Evolutionary conservation across 352 stramenopile species (phyloP), one percentile per base, ranked within the genome.

Genomic region (Pythium pyrilobum): DNA sequence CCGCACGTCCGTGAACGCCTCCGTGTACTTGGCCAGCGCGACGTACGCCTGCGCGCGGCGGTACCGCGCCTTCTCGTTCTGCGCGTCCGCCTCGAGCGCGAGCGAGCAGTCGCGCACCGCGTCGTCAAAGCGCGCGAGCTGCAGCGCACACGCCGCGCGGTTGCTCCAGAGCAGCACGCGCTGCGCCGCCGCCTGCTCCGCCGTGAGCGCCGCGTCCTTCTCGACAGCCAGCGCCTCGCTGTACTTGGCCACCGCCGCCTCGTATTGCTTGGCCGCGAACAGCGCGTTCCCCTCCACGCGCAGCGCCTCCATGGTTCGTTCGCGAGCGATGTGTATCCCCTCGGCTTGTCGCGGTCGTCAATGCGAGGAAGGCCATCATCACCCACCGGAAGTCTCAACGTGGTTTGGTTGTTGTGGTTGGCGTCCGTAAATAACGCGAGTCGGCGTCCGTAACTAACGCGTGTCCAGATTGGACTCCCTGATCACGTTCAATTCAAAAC

Each of bases 1-100:
- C 8, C 73, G 82, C 39, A 92, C 64, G 49, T 94, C 83, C 39
- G 70, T 63, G 60, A 91, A 90, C 10, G 78, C 77, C 38, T 84
- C 58, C 44, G 81, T 77, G 42, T 87, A 68, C 56, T 83, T 80
- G 12, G 77, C 75, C 23, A 89, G 44, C 2, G 67, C 83, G 56
- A 91, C 69, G 44, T 81, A 66, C 28, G 77, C 83, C 62, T 92
- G 83, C 5, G 81, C 83, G 42, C 83, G 73, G 39, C 83, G 79
- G 47, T 92, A 94, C 7, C 79, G 74, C 16, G 83, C 81, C 56
- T 94, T 94, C 39, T 82, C 73, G 51, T 89, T 94, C 23, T 73
- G 57, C 15, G 67, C 47, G 4, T 86, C 76, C 15, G 67, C 44
- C 3, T 46, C 56, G 27, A 94, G 64, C 34, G 72, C 81, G 18